Evolutionary conservation across 2,329 filamentous ascomycete species (phyloP), one percentile per base, ranked within the genome.

Genomic region (Penicillium thymicola): DNA sequence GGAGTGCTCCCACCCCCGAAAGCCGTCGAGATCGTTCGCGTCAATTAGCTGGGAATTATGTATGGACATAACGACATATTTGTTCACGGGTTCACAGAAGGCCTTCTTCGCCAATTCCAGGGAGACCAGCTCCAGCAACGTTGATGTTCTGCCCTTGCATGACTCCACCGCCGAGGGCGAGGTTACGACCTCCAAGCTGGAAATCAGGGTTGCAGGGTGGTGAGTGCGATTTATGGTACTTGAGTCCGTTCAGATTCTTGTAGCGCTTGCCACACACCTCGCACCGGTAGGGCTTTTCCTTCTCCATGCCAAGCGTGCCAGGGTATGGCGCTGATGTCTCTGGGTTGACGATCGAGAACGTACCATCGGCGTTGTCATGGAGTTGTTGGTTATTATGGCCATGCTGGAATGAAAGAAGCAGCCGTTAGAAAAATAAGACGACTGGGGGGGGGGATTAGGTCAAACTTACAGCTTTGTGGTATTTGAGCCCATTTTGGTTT

Each of bases 401-500:
- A 68, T 99, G 94, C 75, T 86, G 7, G 65, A 49, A 41, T 43
- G 18, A 47, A 37, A 51, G 49, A 43, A 27, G 32, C 47, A 51
- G 18, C 50, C 34, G 21, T 59, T 49, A 59, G 58, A 44, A n/a
- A 23, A 54, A 57, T 27, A 49, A 52, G 36, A 60, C 48, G n/a
- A 49, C 30, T 36, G 43, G 48, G 8, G 8, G 78, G 79, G 66
- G 66, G 6, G 4, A 51, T 16, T 44, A 27, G 38, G 13, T 25
- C 14, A 58, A 38, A 78, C 82, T 76, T 78, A 85, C 83, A 70
- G 82, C 79, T 77, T 88, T 88, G 76, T 89, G 86, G 67, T 91
- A 99, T 84, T 97, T 99, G 55, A 99, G 81, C 48, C 94, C 94
- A 66, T 99, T 99, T 73, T 97, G 94, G 74, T 99, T 99, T 82